Conservation (phyloP, 1,284 basidiomycete species). For the Marasmius oreades region DNA sequence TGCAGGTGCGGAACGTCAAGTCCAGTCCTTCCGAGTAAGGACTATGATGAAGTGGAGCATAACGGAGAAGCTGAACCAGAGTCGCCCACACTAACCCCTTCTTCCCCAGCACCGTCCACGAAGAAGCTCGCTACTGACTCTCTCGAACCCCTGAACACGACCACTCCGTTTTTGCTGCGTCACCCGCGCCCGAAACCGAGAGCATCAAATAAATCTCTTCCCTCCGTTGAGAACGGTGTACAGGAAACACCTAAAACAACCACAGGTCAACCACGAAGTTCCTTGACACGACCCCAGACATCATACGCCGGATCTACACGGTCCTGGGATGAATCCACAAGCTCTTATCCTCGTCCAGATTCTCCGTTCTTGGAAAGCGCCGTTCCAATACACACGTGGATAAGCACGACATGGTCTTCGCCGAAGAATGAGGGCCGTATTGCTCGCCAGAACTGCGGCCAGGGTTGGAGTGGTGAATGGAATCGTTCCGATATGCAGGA, state of each 20-base stretch:
- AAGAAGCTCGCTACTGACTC: no score
- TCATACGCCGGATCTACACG: not conserved
- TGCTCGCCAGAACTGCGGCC: not conserved
- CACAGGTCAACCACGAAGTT: not conserved
- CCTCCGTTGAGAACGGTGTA: no score
- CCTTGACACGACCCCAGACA: not conserved
- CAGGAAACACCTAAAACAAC: not conserved
- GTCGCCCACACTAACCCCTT: no score
- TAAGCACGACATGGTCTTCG: constrained; percentile 3
- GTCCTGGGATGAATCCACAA: not conserved
- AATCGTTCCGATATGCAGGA: constrained; percentile 14
- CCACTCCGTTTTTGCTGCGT: no score
- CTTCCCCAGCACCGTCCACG: no score
- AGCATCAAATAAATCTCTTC: no score
- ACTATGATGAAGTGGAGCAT: no score
- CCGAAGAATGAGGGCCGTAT: not conserved
- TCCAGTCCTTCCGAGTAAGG: no score
- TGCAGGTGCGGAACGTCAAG: no score
- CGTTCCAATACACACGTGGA: constrained; percentile 5
- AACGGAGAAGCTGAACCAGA: no score
- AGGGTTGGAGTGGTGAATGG: constrained; percentile 15
- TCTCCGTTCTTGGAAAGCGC: constrained; percentile 8
- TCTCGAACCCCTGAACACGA: no score
- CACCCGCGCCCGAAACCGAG: no score
- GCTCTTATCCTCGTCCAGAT: constrained; percentile 5